A percentile compares a stretch with the other conserved stretches of the same genome.
These are phyloP conservation scores for Exophiala calicioides DNA, from an alignment of 2,329 filamentous ascomycete genomes.

Conservation along the genomic window DNA sequence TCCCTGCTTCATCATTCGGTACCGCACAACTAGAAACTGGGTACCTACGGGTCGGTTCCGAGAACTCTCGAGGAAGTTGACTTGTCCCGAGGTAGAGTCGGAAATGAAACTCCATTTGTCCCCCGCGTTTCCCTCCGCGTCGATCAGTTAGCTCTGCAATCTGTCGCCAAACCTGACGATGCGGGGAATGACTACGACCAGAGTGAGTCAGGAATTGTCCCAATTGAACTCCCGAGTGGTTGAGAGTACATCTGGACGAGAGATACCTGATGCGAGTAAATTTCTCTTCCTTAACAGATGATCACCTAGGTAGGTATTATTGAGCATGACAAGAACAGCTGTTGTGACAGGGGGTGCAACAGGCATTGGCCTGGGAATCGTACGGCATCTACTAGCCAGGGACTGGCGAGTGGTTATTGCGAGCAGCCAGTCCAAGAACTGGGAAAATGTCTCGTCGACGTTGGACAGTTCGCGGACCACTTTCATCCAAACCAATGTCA, in stretches of 20 bases:
- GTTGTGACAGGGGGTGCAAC: conserved; percentile 54
- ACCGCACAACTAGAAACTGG: too few relatives aligned
- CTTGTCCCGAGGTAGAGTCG: too few relatives aligned
- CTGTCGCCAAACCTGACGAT: too few relatives aligned
- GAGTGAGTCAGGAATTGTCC: background rate
- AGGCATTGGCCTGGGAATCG: conserved; percentile 50
- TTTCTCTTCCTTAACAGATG: background rate
- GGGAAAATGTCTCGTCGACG: background rate
- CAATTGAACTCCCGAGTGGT: background rate
- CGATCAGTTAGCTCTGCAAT: too few relatives aligned
- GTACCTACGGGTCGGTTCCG: too few relatives aligned
- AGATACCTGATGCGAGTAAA: background rate
- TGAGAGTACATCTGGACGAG: background rate
- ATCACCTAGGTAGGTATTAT: background rate
- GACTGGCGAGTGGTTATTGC: conserved; percentile 1
- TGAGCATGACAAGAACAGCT: conserved; percentile 36
- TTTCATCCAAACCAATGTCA: background rate
- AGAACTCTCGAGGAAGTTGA: too few relatives aligned
- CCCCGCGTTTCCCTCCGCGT: too few relatives aligned
- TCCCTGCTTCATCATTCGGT: too few relatives aligned
- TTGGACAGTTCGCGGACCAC: background rate
- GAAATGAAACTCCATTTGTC: too few relatives aligned
- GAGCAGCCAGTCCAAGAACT: background rate
- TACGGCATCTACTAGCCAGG: conserved; percentile 41
- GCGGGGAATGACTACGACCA: background rate